Percentiles rank a stretch among this genome's conserved stretches.
Evolutionary conservation across 2,329 filamentous ascomycete genomes (phyloP).

Genomic region (Exophiala lecanii-corni): DNA sequence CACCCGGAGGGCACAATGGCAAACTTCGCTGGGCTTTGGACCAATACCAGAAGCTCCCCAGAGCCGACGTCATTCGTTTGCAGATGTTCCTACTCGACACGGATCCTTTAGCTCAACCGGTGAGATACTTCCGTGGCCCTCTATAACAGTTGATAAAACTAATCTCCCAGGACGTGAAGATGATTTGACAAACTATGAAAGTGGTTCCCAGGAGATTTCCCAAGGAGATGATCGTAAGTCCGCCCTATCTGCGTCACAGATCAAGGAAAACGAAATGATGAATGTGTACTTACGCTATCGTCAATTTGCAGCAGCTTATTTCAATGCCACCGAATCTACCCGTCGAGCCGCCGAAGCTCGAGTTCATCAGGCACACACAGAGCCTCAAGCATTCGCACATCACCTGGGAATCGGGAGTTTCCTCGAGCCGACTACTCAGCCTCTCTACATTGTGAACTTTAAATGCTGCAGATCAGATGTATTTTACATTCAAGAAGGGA

Average conservation of each 20-base stretch:
- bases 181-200: conserved; percentile 33
- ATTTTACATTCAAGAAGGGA: conserved; percentile 95
- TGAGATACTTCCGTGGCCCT: conserved; percentile 24
- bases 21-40: conserved; percentile 47
- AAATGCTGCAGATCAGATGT: conserved; percentile 94
- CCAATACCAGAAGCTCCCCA: conserved; percentile 43
- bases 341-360: conserved; percentile 37
- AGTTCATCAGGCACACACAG: conserved; percentile 29
- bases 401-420: conserved; percentile 25
- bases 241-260: conserved; percentile 27
- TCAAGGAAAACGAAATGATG: conserved; percentile 32
- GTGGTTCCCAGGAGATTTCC: conserved; percentile 34
- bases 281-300: conserved; percentile 37
- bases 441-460: conserved; percentile 87
- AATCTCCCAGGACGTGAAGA: conserved; percentile 34
- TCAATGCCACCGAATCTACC: conserved; percentile 32
- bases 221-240: conserved; percentile 42
- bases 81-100: conserved; percentile 46
- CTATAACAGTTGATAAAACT: conserved; percentile 9
- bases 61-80: conserved; percentile 49
- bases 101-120: conserved; percentile 38
- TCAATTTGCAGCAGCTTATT: conserved; percentile 42
- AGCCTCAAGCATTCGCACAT: conserved; percentile 19
- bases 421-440: conserved; percentile 52
- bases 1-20: conserved; percentile 47